Evolutionary conservation across 305 asterid species (phyloP), one percentile per base, ranked within the genome.

Genomic region (Fraxinus platypoda): DNA sequence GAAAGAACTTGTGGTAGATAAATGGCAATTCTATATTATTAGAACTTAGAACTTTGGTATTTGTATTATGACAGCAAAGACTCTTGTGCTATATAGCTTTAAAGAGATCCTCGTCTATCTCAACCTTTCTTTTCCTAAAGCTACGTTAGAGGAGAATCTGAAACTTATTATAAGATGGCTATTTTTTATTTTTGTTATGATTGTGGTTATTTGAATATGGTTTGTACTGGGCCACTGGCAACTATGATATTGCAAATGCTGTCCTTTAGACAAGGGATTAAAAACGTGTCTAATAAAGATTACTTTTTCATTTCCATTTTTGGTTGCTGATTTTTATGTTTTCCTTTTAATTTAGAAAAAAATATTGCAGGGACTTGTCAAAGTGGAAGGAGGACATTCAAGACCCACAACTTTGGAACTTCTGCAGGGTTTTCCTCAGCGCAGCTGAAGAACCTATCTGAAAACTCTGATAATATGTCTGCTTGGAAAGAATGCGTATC

Each of bases 331-430:
- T 41, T 43, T 71, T 26, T 25, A 38, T 80, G 8, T 25, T 83
- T 38, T 46, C 25, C 76, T 4, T 76, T 70, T 78, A 54, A 13
- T 66, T 57, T 57, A 49, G 83, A 33, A 30, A 72, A 80, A 86
- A 87, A 81, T 83, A 77, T 86, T 83, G 85, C 88, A 76, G 89
- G 78, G 76, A 75, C 88, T 52, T 41, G 77, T 87, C 92, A 81
- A 81, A 84, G 81, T 71, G 85, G 84, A 83, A 90, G 81, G 85
- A 91, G 90, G 87, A 90, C 91, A 90, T 43, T 84, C 89, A 84
- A 82, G 87, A 84, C 78, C 81, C 85, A 81, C 84, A 81, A 85
- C 66, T 77, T 79, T 85, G 82, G 78, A 78, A 75, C 82, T 68
- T 82, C 91, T 76, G 80, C 86, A 28, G 90, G 81, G 75, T 80